Base-by-base conservation (phyloP, 305 asterid species). In the Euphrasia arctica region DNA sequence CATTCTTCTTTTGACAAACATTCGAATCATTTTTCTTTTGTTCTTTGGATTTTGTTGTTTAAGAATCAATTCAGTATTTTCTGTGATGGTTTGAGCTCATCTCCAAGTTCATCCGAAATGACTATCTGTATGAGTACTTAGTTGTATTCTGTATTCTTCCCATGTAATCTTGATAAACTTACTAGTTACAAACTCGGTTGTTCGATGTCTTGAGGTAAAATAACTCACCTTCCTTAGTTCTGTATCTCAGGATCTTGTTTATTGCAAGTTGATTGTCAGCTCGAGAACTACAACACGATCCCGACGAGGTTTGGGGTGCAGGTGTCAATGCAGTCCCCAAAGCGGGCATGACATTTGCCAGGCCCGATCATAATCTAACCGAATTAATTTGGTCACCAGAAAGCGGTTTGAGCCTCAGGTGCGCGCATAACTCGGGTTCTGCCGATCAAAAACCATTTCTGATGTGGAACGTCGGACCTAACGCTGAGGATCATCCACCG, bases 301-400 rank as follows among this genome's bases (percentile, higher is more conserved):
- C 48, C 15, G 54, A 52, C 70, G 39, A 61, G 77, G 15, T 56
- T 73, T 63, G 77, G 56, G 95, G 97, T 90, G 97, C 91, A 90
- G 89, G 95, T 90, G 95, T 70, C 85, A 90, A 85, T 82, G 95
- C 95, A 78, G 72, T 75, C 61, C 67, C 82, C 39, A 60, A 60
- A 31, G 60, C 62, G 60, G 80, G 75, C 67, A 68, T 65, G 83
- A 65, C 79, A 69, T 79, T 80, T 63, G 76, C 82, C 27, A 79
- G 81, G 29, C 67, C 86, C 36, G 84, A 43, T 43, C 50, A 82
- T 75, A 84, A 90, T 65, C 65, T 85, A 32, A 70, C 90, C 25
- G 97, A 87, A 74, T 63, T 90, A 76, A 92, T 87, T 62, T 90
- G 95, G 92, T 82, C 88, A 49, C 82, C 94, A 4, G 71, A 61